Evolutionary conservation across 2,329 filamentous ascomycete genomes (phyloP).

Genomic region (Hypocreales sp.): DNA sequence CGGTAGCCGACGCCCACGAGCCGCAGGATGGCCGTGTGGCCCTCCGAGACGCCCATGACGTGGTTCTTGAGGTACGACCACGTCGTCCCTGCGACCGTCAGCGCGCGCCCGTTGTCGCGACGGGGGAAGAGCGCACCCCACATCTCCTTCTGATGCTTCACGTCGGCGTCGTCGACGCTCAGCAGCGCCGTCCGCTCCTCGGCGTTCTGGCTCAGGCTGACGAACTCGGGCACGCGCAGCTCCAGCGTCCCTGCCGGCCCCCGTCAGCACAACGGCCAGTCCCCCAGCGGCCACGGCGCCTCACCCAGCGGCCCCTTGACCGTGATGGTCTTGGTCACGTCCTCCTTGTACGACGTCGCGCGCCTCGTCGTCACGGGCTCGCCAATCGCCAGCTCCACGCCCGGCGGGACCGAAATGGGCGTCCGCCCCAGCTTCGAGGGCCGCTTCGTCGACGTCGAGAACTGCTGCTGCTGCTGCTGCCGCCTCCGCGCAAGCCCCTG

Average conservation of each 20-base stretch:
- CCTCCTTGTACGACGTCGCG: slow-evolving; percentile 42
- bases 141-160: slow-evolving; percentile 77
- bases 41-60: slow-evolving; percentile 89
- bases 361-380: slow-evolving; percentile 40
- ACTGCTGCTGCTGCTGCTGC: slow-evolving; percentile 28
- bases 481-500: slow-evolving; percentile 23
- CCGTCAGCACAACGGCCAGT: slow-evolving; percentile 4
- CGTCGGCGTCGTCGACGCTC: slow-evolving; percentile 49
- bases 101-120: too few relatives aligned
- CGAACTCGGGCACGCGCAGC: slow-evolving; percentile 64
- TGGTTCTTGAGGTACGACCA: slow-evolving; percentile 83
- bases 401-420: slow-evolving; percentile 65
- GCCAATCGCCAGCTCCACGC: slow-evolving; percentile 61
- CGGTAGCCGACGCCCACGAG: slow-evolving; percentile 93
- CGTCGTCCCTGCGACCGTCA: slow-evolving; percentile 72
- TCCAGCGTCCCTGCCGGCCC: slow-evolving; percentile 49
- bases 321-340: slow-evolving; percentile 51
- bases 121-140: too few relatives aligned
- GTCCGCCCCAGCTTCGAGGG: slow-evolving; percentile 77
- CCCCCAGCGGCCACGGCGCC: too few relatives aligned
- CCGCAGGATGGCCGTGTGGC: slow-evolving; percentile 82
- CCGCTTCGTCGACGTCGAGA: slow-evolving; percentile 54
- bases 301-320: slow-evolving; percentile 69
- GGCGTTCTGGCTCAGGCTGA: slow-evolving; percentile 54
- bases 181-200: slow-evolving; percentile 49